Evolutionary conservation across 805 yeast genomes (phyloP), one percentile per base, ranked within the genome.

Genomic region (Saccharomycopsis microspora): DNA sequence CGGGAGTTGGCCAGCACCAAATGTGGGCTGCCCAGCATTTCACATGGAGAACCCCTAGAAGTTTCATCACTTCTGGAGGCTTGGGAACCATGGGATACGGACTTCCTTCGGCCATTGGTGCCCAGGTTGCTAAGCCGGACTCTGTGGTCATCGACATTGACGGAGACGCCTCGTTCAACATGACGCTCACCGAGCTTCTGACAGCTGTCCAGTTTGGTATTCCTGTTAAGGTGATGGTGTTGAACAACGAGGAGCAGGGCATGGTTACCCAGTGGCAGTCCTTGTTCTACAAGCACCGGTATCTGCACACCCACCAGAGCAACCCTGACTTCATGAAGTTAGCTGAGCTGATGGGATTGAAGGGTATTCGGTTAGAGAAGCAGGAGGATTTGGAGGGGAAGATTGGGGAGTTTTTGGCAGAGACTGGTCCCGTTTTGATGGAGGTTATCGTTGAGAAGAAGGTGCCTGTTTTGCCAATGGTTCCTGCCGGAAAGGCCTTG

Each of bases 261-360:
- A 93, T 93, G 98, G 98, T 93, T 48, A 90, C 97, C 9, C 98
- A 93, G 68, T 93, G 98, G 98, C 98, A 93, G 72, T 84, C 96
- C 8, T 71, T 93, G 53, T 93, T 93, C 74, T 93, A 93, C 69
- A 95, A 90, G 66, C 90, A 90, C 68, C 80, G 98, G 69, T 93
- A 86, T 66, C 76, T 97, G n/a, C 97, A 93, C 68, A 90, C 98
- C 29, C 97, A 93, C 69, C 98, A 93, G 71, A 63, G 75, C 50
- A 93, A 93, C 67, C 98, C 98, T 49, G 83, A 93, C 67, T 93
- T 89, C 64, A 78, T 86, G 73, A 85, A 85, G 66, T 72, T 93
- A 48, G 95, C 96, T 27, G 96, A 93, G 44, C 83, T 96, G 43
- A 88, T 90, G 96, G 94, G 94, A 47, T 66, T 88, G 57, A 78